Evolutionary conservation across 305 asterid species (phyloP), one percentile per base, ranked within the genome.

Genomic region (Solanum hybrid): DNA sequence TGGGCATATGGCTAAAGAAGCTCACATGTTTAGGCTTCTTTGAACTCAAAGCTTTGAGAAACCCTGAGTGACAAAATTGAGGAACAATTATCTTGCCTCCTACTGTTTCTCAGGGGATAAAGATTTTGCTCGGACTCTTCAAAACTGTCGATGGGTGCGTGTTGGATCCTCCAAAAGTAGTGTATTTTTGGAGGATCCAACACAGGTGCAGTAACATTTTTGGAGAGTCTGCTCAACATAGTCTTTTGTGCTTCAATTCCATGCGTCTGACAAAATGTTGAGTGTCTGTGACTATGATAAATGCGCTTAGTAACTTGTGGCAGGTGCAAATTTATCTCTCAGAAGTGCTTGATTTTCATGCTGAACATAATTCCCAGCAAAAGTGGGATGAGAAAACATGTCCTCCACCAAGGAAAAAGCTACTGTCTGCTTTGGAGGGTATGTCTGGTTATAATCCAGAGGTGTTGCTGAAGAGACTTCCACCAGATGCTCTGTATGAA

Each of bases 261-360:
- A 84, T 84, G 42, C 75, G 22, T 84, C 87, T 51, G 87, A 84
- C 22, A 51, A 79, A 51, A 84, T 84, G 87, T 51, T 84, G 87
- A 81, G 38, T 10, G 73, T 84, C 75, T 27, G 31, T 24, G 86
- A 88, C 13, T 78, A 88, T 78, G 76, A 56, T 76, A 29, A 66
- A 92, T 42, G 17, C 22, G 15, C 45, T 10, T 51, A 66, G 38
- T 88, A 84, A 66, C 88, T 86, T 80, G 38, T 93, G 88, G 86
- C 90, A 97, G 99, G 97, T 98, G 91, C 99, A 98, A 97, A 95
- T 98, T 89, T 98, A 97, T 92, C 94, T 98, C 81, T 97, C 99
- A 2, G 99, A 98, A 92, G 99, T 97, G 92, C 98, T 98, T 89
- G 98, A 97, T 90, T 98, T 98, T 95, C 93, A 95, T 85, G 89